These are phyloP conservation scores for Yamadazyma takamatsuzukensis DNA, from an alignment of 805 yeast species.

Conservation along the genomic window DNA sequence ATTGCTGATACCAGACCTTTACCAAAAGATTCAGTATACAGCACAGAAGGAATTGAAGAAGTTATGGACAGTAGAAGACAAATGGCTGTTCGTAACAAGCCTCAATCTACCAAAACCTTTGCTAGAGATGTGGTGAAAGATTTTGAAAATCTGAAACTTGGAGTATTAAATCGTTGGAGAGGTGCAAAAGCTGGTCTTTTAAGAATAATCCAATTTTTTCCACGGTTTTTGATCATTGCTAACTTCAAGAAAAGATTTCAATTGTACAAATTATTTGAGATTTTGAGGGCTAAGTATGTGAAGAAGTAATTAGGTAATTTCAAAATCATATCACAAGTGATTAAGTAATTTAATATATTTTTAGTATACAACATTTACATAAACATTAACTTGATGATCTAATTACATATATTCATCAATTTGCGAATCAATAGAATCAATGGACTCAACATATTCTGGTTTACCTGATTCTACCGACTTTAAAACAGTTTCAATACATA, in stretches of 20 bases:
- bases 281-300: constrained; percentile 4
- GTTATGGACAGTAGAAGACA: constrained; percentile 49
- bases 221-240: constrained; percentile 45
- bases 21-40: constrained; percentile 53
- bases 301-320: too few species aligned
- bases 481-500: constrained; percentile 37
- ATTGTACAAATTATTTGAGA: constrained; percentile 22
- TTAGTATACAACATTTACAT: too few species aligned
- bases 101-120: constrained; percentile 57
- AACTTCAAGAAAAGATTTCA: constrained; percentile 34
- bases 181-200: constrained; percentile 47
- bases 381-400: too few species aligned
- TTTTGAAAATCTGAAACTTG: constrained; percentile 25
- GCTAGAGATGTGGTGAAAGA: constrained; percentile 55
- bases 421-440: too few species aligned
- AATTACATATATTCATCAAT: too few species aligned
- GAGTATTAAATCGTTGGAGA: constrained; percentile 48
- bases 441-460: constrained; percentile 15
- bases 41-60: constrained; percentile 46
- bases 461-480: constrained; percentile 29
- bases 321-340: too few species aligned
- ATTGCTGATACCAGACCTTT: constrained; percentile 65
- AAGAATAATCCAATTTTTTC: constrained; percentile 34
- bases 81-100: constrained; percentile 58
- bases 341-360: too few species aligned